Evolutionary conservation across 441 rosid species (phyloP).

Genomic region (Bocquillonia castaneifolia): DNA sequence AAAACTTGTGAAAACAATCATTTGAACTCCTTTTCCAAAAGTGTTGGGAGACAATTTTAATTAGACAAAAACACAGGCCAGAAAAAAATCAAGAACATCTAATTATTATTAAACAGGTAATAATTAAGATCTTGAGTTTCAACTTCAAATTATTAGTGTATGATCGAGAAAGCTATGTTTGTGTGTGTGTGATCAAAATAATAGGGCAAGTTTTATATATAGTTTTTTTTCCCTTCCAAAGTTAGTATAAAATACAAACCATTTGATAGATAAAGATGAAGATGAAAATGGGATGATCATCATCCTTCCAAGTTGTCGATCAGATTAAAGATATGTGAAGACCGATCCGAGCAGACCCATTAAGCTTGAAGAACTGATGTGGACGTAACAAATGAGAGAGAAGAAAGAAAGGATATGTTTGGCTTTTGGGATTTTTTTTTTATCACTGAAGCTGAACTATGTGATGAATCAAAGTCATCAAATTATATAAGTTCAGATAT

Average conservation of each 20-base stretch:
- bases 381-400: slow-evolving; percentile 1
- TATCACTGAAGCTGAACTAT: slow-evolving; percentile 19
- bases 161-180: not conserved
- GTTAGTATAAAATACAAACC: slow-evolving; percentile 2
- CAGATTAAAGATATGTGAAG: not conserved
- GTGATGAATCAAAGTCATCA: slow-evolving; percentile 34
- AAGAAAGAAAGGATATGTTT: not conserved
- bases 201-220: not conserved
- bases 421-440: not conserved
- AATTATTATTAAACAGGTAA: too few species aligned
- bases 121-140: slow-evolving; percentile 2
- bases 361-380: slow-evolving; percentile 3
- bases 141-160: not conserved
- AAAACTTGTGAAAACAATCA: not conserved
- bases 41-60: not conserved
- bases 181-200: not conserved
- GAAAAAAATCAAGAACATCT: not conserved
- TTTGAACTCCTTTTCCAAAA: not conserved
- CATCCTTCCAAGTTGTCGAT: slow-evolving; percentile 5
- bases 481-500: slow-evolving; percentile 21
- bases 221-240: not conserved
- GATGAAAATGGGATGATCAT: slow-evolving; percentile 6
- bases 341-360: not conserved
- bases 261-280: slow-evolving; percentile 2
- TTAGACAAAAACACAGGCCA: not conserved